Percentiles rank a stretch among this genome's conserved stretches.
phyloP scores from a whole-genome alignment of 495 filamentous ascomycete species.

The Aspergillus olivimuriae region DNA sequence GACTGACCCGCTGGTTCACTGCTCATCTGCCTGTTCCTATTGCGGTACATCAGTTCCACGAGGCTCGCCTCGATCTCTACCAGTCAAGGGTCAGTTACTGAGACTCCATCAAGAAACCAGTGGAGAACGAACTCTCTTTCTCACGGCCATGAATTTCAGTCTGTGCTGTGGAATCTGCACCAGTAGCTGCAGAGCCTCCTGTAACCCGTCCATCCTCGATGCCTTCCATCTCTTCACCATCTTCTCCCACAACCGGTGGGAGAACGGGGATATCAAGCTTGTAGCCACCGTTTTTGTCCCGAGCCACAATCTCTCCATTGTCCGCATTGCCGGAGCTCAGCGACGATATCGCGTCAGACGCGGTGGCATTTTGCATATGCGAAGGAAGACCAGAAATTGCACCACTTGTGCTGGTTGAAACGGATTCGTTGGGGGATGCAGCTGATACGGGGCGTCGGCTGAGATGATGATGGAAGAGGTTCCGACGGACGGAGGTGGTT shows the following conservation, averaged over 20 bases:
- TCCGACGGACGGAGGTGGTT: constrained; percentile 53
- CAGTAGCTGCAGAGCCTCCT: constrained; percentile 17
- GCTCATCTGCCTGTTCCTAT: constrained; percentile 53
- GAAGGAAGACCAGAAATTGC: constrained; percentile 23
- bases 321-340: constrained; percentile 35
- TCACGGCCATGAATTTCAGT: constrained; percentile 31
- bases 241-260: constrained; percentile 44
- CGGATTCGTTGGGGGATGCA: constrained; percentile 17
- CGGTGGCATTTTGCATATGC: constrained; percentile 28
- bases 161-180: constrained; percentile 14
- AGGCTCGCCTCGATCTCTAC: constrained; percentile 44
- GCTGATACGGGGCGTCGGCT: constrained; percentile 57
- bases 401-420: constrained; percentile 10
- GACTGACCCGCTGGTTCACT: constrained; percentile 62
- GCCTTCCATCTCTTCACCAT: constrained; percentile 46
- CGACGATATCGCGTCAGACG: constrained; percentile 30
- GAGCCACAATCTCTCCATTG: constrained; percentile 65
- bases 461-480: constrained; percentile 67
- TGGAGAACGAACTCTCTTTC: constrained; percentile 41
- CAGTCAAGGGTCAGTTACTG: too few species aligned
- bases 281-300: constrained; percentile 69
- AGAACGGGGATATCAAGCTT: constrained; percentile 61
- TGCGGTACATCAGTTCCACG: constrained; percentile 49
- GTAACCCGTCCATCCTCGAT: constrained; percentile 20
- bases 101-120: too few species aligned